Conservation (phyloP, 2,329 filamentous ascomycete species). For the Magnaporthiopsis rhizophila region DNA sequence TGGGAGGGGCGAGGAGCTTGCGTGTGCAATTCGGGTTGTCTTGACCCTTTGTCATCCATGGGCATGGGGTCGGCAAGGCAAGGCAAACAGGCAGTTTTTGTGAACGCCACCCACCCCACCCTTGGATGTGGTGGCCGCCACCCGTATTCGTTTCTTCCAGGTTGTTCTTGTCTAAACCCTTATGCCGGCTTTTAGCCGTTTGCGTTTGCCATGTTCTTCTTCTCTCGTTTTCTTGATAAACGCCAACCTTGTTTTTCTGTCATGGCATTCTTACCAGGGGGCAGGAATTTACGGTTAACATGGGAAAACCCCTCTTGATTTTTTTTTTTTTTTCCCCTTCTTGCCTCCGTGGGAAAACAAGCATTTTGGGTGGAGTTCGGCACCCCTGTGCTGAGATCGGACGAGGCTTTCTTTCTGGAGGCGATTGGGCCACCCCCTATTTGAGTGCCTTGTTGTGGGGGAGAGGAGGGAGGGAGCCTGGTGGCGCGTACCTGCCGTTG, state of each 20-base stretch:
- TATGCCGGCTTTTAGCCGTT: too few relatives aligned
- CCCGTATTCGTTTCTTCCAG: too few relatives aligned
- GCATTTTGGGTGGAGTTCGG: background rate
- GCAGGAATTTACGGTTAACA: too few relatives aligned
- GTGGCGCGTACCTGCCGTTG: background rate
- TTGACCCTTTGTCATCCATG: background rate
- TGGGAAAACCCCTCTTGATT: too few relatives aligned
- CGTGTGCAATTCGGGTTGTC: background rate
- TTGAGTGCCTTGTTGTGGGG: background rate
- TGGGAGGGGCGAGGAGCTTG: background rate
- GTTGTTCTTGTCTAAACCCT: too few relatives aligned
- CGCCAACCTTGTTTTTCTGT: too few relatives aligned
- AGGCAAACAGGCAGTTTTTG: too few relatives aligned
- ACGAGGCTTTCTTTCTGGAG: background rate
- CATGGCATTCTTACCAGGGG: too few relatives aligned
- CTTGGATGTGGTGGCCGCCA: too few relatives aligned
- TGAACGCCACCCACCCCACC: too few relatives aligned
- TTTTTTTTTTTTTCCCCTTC: background rate
- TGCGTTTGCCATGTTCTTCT: too few relatives aligned
- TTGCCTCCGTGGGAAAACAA: background rate
- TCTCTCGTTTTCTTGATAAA: too few relatives aligned
- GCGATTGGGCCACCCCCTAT: background rate
- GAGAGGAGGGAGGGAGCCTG: background rate
- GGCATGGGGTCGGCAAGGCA: background rate
- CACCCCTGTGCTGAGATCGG: background rate